Percentiles rank a stretch among this genome's conserved stretches.
phyloP scores from a whole-genome alignment of 2,329 filamentous ascomycete species.

The Trichoderma sp. region DNA sequence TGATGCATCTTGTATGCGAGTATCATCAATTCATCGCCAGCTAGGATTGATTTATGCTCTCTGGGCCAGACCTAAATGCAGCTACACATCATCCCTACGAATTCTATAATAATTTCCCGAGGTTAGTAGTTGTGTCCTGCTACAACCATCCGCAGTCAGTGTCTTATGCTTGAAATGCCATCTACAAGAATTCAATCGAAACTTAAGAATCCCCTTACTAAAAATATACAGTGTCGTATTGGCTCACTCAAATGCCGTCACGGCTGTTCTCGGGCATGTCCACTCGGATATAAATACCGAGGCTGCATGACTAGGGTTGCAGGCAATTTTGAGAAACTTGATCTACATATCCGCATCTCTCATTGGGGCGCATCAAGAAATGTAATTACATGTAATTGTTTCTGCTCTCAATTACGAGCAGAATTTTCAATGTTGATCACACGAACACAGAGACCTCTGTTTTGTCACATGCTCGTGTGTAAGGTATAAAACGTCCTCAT shows the following conservation, averaged over 20 bases:
- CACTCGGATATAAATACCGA: not conserved
- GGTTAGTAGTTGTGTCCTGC: no score
- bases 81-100: not conserved
- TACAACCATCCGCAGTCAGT: not conserved
- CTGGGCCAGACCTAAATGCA: fast-evolving
- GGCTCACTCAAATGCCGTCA: not conserved
- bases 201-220: not conserved
- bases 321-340: not conserved
- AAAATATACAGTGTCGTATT: not conserved
- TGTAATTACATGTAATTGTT: not conserved
- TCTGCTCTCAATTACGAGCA: not conserved
- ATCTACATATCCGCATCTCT: not conserved
- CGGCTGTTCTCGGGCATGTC: not conserved
- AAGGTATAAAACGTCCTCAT: not conserved
- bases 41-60: not conserved
- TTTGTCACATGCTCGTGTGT: not conserved
- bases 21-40: not conserved
- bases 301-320: not conserved
- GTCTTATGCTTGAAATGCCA: not conserved
- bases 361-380: not conserved
- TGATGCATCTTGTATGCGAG: not conserved
- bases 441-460: not conserved
- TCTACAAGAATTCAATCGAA: not conserved
- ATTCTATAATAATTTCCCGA: no score
- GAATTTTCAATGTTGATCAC: not conserved